Percentiles rank a stretch among this genome's conserved stretches.
Conservation (phyloP, 495 filamentous ascomycete species). For the Penicillium longicatenatum region DNA sequence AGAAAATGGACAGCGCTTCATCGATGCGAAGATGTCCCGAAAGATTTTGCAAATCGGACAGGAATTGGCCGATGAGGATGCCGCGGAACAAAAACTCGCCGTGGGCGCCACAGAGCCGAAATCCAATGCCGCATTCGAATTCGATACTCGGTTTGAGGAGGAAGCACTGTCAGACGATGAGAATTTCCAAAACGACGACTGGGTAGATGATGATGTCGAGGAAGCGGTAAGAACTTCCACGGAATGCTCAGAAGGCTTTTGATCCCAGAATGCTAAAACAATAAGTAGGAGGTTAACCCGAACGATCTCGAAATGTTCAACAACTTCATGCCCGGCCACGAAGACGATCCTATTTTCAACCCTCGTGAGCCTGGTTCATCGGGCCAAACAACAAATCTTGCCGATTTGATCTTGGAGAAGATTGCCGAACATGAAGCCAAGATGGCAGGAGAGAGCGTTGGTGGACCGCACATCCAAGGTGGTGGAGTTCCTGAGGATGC, state of each 20-base stretch:
- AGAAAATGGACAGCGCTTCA: conserved; percentile 65
- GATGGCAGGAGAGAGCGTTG: conserved; percentile 40
- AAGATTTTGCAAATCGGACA: conserved; percentile 88
- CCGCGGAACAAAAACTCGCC: conserved; percentile 46
- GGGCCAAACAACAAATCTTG: conserved; percentile 72
- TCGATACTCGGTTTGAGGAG: conserved; percentile 60
- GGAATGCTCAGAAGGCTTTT: neutral
- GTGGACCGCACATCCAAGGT: conserved; percentile 43
- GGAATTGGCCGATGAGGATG: conserved; percentile 77
- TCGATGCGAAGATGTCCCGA: conserved; percentile 83
- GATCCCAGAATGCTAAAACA: conserved; percentile 17
- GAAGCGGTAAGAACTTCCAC: conserved; percentile 54
- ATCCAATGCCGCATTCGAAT: conserved; percentile 64
- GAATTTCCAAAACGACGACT: conserved; percentile 56
- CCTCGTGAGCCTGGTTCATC: conserved; percentile 48
- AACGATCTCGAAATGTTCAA: conserved; percentile 88
- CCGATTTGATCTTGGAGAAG: conserved; percentile 89
- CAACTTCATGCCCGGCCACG: conserved; percentile 72
- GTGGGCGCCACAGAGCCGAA: conserved; percentile 28
- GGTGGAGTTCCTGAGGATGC: conserved; percentile 68
- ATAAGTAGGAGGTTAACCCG: conserved; percentile 74
- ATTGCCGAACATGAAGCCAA: conserved; percentile 89
- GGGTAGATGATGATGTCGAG: conserved; percentile 68
- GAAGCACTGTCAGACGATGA: conserved; percentile 59
- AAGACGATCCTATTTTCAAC: conserved; percentile 51